Evolutionary conservation across 1,284 basidiomycete genomes (phyloP).

Genomic region (Marasmius sp.): DNA sequence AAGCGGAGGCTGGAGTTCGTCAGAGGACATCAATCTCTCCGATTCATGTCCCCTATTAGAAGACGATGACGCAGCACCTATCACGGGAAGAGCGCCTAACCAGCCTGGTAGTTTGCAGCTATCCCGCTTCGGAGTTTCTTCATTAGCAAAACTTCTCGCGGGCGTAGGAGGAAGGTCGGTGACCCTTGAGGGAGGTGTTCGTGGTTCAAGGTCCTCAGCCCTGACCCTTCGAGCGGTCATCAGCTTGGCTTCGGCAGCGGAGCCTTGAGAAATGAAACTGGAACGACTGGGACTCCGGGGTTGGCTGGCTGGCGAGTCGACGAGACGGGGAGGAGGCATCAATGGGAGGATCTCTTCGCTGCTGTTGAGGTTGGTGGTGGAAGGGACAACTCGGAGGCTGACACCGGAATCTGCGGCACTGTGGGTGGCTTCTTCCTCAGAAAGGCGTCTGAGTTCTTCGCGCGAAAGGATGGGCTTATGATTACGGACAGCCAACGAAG

Average conservation of each 20-base stretch:
- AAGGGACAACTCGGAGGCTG: slow-evolving; percentile 23
- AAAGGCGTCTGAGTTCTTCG: slow-evolving; percentile 33
- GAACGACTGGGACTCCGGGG: slow-evolving; percentile 8
- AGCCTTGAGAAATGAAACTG: slow-evolving; percentile 18
- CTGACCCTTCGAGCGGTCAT: slow-evolving; percentile 61
- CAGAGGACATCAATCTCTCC: background rate
- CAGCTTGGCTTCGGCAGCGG: slow-evolving; percentile 49
- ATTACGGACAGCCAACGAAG: background rate
- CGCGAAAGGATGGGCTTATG: slow-evolving; percentile 32
- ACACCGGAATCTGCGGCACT: slow-evolving; percentile 22
- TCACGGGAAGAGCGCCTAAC: slow-evolving; percentile 41
- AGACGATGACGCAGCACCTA: background rate
- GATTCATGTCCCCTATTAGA: too few relatives aligned
- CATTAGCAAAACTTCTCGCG: background rate
- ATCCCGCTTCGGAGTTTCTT: slow-evolving; percentile 4
- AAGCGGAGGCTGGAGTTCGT: background rate
- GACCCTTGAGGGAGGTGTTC: slow-evolving; percentile 17
- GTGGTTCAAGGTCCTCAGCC: slow-evolving; percentile 43
- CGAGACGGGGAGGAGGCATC: slow-evolving; percentile 32
- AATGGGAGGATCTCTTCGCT: slow-evolving; percentile 22
- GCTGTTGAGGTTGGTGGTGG: slow-evolving; percentile 20
- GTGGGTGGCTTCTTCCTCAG: slow-evolving; percentile 26
- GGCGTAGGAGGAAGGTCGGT: background rate
- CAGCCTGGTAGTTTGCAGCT: slow-evolving; percentile 33
- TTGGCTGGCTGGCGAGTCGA: slow-evolving; percentile 24